These are phyloP conservation scores for Sordaria brevicollis DNA, from an alignment of 495 filamentous ascomycete genomes.

Conservation along the genomic window DNA sequence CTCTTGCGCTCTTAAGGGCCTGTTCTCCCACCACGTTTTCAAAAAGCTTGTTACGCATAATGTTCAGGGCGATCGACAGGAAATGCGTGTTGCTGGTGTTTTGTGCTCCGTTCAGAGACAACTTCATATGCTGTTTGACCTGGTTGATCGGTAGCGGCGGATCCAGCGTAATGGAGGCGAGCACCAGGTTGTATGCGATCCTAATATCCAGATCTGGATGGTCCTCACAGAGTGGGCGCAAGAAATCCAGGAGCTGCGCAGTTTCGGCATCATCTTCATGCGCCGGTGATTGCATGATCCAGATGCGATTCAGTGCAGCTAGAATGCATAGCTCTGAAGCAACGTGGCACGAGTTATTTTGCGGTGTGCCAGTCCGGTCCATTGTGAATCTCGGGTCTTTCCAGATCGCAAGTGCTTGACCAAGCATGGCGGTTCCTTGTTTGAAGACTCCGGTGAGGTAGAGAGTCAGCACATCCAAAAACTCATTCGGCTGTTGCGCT, in stretches of 20 bases:
- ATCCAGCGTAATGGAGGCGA: constrained; percentile 52
- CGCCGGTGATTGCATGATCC: constrained; percentile 62
- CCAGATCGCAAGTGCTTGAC: constrained; percentile 55
- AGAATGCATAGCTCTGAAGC: constrained; percentile 65
- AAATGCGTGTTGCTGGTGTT: constrained; percentile 63
- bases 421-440: constrained; percentile 68
- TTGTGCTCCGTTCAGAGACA: constrained; percentile 39
- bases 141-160: constrained; percentile 48
- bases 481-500: constrained; percentile 17
- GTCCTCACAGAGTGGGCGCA: constrained; percentile 56
- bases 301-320: constrained; percentile 67
- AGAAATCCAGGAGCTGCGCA: constrained; percentile 48
- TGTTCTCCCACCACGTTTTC: constrained; percentile 78
- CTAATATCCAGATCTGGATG: constrained; percentile 64
- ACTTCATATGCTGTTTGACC: constrained; percentile 67
- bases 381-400: constrained; percentile 47
- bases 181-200: constrained; percentile 69
- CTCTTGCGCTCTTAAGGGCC: constrained; percentile 76
- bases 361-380: constrained; percentile 26
- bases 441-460: constrained; percentile 70
- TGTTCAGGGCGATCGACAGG: constrained; percentile 67
- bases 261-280: constrained; percentile 38
- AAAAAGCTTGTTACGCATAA: constrained; percentile 83
- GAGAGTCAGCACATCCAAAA: constrained; percentile 30
- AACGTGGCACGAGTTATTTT: constrained; percentile 35